A percentile compares a stretch with the other conserved stretches of the same genome.
Evolutionary conservation across 352 stramenopile genomes (phyloP).

Genomic region (Pythium aquatile): DNA sequence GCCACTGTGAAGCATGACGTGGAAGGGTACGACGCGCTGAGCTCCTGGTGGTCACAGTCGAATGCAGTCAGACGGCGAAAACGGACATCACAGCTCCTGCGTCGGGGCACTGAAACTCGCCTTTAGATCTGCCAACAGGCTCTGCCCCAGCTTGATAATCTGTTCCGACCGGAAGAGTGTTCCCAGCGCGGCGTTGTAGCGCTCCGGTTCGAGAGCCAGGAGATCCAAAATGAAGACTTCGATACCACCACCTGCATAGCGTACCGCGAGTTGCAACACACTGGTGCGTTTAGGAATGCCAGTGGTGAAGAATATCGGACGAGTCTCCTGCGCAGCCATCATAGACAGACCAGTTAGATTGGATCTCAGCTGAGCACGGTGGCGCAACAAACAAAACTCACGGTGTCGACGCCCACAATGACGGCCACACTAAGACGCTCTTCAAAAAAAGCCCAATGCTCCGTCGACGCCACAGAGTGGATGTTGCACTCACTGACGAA

Average conservation of each 20-base stretch:
- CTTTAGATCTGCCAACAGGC: conserved; percentile 59
- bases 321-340: conserved; percentile 48
- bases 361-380: too few relatives aligned
- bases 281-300: conserved; percentile 41
- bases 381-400: conserved; percentile 26
- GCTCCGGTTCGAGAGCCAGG: conserved; percentile 40
- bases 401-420: conserved; percentile 70
- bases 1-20: conserved; percentile 67
- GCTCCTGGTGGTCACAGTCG: conserved; percentile 27
- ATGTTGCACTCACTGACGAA: conserved; percentile 50
- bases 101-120: conserved; percentile 8
- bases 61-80: background rate
- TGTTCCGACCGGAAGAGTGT: conserved; percentile 61
- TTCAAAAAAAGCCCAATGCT: conserved; percentile 51
- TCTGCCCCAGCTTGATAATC: conserved; percentile 67
- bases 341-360: background rate
- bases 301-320: conserved; percentile 45
- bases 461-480: conserved; percentile 43
- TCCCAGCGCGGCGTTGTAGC: conserved; percentile 60
- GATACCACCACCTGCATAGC: conserved; percentile 41
- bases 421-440: conserved; percentile 40
- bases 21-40: conserved; percentile 57
- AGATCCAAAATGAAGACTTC: conserved; percentile 77
- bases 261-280: conserved; percentile 65
- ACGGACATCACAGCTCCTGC: background rate